These are phyloP conservation scores for Talaromyces stipitatus DNA, from an alignment of 495 filamentous ascomycete species.

Conservation along the genomic window DNA sequence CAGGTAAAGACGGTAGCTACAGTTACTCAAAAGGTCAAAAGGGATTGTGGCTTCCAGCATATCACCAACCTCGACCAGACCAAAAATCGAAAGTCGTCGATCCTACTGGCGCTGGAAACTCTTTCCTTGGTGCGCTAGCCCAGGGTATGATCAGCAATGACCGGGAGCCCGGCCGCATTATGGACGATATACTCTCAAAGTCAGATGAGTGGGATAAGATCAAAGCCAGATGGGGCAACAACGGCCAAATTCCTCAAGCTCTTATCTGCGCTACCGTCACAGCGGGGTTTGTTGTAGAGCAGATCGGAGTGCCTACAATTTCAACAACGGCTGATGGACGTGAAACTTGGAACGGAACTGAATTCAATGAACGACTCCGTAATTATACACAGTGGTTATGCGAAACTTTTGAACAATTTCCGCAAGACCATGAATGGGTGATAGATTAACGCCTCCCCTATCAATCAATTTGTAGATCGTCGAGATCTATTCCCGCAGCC, in stretches of 20 bases:
- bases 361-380: conserved; percentile 45
- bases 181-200: conserved; percentile 24
- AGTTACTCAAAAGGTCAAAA: conserved; percentile 28
- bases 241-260: conserved; percentile 54
- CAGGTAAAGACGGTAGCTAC: conserved; percentile 54
- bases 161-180: conserved; percentile 24
- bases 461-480: background rate
- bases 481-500: background rate
- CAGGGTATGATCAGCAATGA: conserved; percentile 61
- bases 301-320: conserved; percentile 72
- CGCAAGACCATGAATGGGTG: conserved; percentile 39
- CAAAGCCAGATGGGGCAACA: conserved; percentile 16
- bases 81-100: conserved; percentile 59
- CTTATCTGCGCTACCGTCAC: conserved; percentile 75
- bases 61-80: conserved; percentile 33
- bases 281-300: conserved; percentile 90
- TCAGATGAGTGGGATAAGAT: conserved; percentile 26
- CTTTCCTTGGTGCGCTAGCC: conserved; percentile 78
- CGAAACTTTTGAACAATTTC: conserved; percentile 37
- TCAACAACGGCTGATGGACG: conserved; percentile 38
- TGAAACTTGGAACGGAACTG: conserved; percentile 74
- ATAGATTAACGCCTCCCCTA: conserved; percentile 19
- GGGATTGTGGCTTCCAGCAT: conserved; percentile 46
- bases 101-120: conserved; percentile 93
- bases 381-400: conserved; percentile 44